Percentiles rank a stretch among this genome's conserved stretches.
Evolutionary conservation across 495 filamentous ascomycete species (phyloP).

Genomic region (Sordaria brevicollis): DNA sequence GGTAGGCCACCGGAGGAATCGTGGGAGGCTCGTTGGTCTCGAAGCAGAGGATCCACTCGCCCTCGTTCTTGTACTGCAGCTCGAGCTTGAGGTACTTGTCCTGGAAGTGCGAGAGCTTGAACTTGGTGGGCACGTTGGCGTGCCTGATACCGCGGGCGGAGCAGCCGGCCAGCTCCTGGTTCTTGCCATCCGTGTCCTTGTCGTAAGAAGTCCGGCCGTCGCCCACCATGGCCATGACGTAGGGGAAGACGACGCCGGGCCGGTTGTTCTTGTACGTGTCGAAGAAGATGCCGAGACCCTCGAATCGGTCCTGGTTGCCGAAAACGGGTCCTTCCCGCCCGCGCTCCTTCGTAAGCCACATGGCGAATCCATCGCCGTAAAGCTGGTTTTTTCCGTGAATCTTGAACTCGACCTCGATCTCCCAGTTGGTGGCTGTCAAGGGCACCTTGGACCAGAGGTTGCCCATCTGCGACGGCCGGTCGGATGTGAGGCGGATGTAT

Average conservation of each 20-base stretch:
- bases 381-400: slow-evolving; percentile 65
- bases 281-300: slow-evolving; percentile 93
- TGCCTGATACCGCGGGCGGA: slow-evolving; percentile 86
- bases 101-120: slow-evolving; percentile 89
- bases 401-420: slow-evolving; percentile 95
- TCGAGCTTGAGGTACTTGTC: slow-evolving; percentile 88
- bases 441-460: slow-evolving; percentile 92
- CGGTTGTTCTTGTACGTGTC: slow-evolving; percentile 99
- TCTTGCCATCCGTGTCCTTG: slow-evolving; percentile 90
- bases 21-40: slow-evolving; percentile 59
- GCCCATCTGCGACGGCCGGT: slow-evolving; percentile 78
- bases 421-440: slow-evolving; percentile 97
- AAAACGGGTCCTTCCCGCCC: slow-evolving; percentile 77
- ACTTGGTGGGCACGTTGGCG: slow-evolving; percentile 67
- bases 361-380: slow-evolving; percentile 94
- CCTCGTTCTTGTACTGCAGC: slow-evolving; percentile 83
- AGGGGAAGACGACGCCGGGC: slow-evolving; percentile 89
- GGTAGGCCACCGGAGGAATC: slow-evolving; percentile 83
- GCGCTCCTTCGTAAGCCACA: slow-evolving; percentile 96
- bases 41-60: slow-evolving; percentile 87
- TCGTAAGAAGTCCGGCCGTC: slow-evolving; percentile 87
- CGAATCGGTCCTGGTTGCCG: slow-evolving; percentile 77
- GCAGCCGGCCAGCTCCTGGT: slow-evolving; percentile 86
- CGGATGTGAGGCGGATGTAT: slow-evolving; percentile 86
- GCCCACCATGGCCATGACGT: slow-evolving; percentile 96